These are phyloP conservation scores for Globisporangium irregulare DNA, from an alignment of 352 stramenopile species.

Conservation along the genomic window DNA sequence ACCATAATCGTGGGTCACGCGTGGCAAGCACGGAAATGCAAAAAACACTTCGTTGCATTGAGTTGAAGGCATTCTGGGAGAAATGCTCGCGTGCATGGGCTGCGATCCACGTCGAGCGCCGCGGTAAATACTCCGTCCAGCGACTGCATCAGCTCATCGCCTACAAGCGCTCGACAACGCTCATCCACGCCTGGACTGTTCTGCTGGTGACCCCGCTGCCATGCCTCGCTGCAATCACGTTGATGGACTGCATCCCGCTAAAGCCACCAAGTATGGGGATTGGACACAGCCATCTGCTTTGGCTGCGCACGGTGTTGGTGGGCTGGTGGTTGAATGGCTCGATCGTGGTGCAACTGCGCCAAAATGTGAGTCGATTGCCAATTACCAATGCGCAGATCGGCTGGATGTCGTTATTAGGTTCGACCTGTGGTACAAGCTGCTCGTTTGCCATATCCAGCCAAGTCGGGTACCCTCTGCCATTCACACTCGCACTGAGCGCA, in stretches of 20 bases:
- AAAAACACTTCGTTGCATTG: not conserved
- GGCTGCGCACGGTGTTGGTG: conserved; percentile 4
- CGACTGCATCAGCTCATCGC: not conserved
- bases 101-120: not conserved
- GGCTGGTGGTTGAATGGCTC: not conserved
- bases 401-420: not conserved
- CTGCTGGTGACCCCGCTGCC: conserved; percentile 15
- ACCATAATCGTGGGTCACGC: no score
- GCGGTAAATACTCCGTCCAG: not conserved
- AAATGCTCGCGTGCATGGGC: not conserved
- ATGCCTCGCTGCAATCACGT: conserved; percentile 2
- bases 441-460: conserved; percentile 8
- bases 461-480: conserved; percentile 33
- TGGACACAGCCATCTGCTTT: not conserved
- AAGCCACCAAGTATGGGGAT: conserved; percentile 1
- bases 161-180: not conserved
- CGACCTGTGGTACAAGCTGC: conserved; percentile 4
- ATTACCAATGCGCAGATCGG: conserved; percentile 1
- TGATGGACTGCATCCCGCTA: conserved; percentile 13
- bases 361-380: conserved; percentile 3
- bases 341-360: not conserved
- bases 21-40: no score
- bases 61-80: not conserved
- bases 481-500: conserved; percentile 20
- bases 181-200: not conserved